Conservation (phyloP, 2,329 filamentous ascomycete species). For the Colletotrichum destructivum region DNA sequence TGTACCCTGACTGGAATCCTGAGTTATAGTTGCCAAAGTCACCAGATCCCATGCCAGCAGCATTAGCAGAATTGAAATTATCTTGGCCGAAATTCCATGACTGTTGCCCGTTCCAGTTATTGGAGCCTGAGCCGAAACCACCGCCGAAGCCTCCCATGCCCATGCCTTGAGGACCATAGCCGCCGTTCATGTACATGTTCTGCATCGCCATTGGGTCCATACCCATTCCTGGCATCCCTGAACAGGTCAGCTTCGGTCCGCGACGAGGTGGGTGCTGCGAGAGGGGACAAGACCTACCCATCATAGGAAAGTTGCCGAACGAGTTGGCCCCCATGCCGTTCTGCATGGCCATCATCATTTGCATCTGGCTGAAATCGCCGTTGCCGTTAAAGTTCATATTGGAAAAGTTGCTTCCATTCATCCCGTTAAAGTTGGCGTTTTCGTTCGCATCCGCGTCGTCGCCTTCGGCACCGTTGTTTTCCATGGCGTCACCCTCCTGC, state of each 20-base stretch:
- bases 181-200: conserved; percentile 84
- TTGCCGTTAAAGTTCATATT: conserved; percentile 72
- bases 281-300: conserved; percentile 76
- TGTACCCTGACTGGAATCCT: conserved; percentile 83
- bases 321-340: conserved; percentile 72
- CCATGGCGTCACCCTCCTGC: conserved; percentile 42
- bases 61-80: conserved; percentile 91
- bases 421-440: conserved; percentile 54
- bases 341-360: conserved; percentile 85
- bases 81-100: conserved; percentile 89
- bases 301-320: conserved; percentile 80
- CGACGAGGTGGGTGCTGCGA: not conserved
- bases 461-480: conserved; percentile 44
- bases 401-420: conserved; percentile 65
- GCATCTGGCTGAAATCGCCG: conserved; percentile 82
- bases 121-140: conserved; percentile 73
- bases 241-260: conserved; percentile 48
- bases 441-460: conserved; percentile 47
- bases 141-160: conserved; percentile 85
- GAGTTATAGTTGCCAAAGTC: conserved; percentile 85
- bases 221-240: conserved; percentile 85
- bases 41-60: conserved; percentile 84
- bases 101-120: conserved; percentile 86
- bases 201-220: conserved; percentile 87
- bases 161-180: conserved; percentile 81